Conservation (phyloP, 306 rosid genomes). For the Trifolium subterraneum region DNA sequence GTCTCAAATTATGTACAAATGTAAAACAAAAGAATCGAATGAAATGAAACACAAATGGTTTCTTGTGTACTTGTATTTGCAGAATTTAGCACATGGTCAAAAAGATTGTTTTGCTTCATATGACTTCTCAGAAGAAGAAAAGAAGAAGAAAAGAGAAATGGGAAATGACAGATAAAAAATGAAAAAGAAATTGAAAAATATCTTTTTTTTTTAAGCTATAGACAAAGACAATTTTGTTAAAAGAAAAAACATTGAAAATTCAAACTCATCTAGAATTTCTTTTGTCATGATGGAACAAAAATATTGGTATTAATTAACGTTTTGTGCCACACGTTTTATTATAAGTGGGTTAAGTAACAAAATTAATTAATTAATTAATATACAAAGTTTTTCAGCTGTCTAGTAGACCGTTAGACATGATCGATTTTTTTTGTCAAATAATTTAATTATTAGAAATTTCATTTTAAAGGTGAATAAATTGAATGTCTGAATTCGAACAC, state of each 20-base stretch:
- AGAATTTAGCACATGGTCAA: constrained; percentile 3
- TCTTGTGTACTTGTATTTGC: not conserved
- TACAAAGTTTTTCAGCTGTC: too few species aligned
- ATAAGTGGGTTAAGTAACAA: too few species aligned
- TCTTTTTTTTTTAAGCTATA: not conserved
- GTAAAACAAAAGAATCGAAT: not conserved
- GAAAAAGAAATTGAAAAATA: not conserved
- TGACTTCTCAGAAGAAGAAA: not conserved
- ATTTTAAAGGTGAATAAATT: too few species aligned
- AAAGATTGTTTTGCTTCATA: constrained; percentile 25
- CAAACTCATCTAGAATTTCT: constrained; percentile 26
- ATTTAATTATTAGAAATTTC: too few species aligned
- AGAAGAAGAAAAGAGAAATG: not conserved
- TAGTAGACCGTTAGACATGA: too few species aligned
- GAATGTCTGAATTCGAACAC: too few species aligned
- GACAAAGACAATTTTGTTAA: not conserved
- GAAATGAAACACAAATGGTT: constrained; percentile 14
- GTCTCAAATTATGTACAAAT: not conserved
- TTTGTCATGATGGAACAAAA: not conserved
- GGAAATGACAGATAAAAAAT: not conserved
- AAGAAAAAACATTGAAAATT: not conserved
- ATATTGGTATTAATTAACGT: constrained; percentile 9
- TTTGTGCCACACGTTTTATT: too few species aligned
- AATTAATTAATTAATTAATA: too few species aligned
- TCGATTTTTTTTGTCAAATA: too few species aligned